A percentile compares a stretch with the other conserved stretches of the same genome.
Conservation (phyloP, 345 rosid species). For the Hypericum perforatum region DNA sequence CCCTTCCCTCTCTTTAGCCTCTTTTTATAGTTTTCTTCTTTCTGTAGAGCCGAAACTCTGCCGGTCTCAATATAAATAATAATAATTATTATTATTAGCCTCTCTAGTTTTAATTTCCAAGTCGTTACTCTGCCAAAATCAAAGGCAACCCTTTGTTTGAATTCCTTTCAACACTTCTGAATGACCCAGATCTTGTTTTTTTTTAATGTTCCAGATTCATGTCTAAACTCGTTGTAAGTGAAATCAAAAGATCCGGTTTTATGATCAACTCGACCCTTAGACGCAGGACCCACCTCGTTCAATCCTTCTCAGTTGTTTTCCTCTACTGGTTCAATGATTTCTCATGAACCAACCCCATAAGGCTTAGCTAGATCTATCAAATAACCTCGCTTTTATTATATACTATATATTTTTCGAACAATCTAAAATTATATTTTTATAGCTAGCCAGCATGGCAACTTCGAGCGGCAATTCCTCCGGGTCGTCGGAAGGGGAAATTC, state of each 20-base stretch:
- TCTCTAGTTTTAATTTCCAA: too few relatives aligned
- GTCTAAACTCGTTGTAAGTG: conserved; percentile 30
- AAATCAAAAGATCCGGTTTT: conserved; percentile 29
- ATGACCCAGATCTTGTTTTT: conserved; percentile 29
- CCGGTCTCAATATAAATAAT: too few relatives aligned
- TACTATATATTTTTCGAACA: too few relatives aligned
- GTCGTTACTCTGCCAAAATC: neutral
- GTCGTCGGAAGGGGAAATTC: conserved; percentile 14
- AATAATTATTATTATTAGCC: too few relatives aligned
- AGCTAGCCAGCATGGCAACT: conserved; percentile 18
- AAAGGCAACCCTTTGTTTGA: neutral
- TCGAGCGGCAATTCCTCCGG: conserved; percentile 25
- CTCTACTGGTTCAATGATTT: conserved; percentile 31
- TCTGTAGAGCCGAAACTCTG: too few relatives aligned
- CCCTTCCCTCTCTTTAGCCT: neutral
- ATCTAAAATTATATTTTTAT: too few relatives aligned
- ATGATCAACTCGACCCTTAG: conserved; percentile 26
- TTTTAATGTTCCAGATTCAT: conserved; percentile 20
- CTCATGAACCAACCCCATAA: conserved; percentile 30
- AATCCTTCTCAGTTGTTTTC: conserved; percentile 28
- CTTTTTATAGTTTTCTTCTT: too few relatives aligned
- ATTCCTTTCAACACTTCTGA: too few relatives aligned
- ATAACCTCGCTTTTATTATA: too few relatives aligned
- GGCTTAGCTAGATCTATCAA: too few relatives aligned
- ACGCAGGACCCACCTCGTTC: conserved; percentile 31